Base-by-base conservation (phyloP, 768 basidiomycete species). In the Daedaleopsis nitida region DNA sequence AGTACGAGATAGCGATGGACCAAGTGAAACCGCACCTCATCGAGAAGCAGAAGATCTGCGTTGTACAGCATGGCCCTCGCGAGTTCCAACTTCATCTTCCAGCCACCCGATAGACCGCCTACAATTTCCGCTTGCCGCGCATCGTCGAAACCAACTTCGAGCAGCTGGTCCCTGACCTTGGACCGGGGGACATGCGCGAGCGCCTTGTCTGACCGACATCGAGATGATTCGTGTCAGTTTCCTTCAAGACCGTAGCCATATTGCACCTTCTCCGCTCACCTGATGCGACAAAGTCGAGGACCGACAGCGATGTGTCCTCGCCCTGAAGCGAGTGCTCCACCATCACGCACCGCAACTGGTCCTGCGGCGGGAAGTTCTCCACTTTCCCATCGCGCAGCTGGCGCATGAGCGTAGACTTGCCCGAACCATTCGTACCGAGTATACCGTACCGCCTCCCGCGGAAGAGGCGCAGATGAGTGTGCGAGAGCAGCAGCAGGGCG, bases 61-160 rank as follows among this genome's bases (percentile, higher is more conserved):
- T 96, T 94, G 79, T 96, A 96, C 53, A 98, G 79, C 94, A 98
- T 98, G 13, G 96, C 96, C 66, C 96, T 81, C 9, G 94, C 94
- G 43, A 98, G 83, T 73, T 98, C 96, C 55, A 98, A 84, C 76
- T 97, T 97, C 96, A 98, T 98, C 80, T 98, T 98, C 96, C 96
- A 98, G 45, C 96, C 96, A 69, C 96, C 96, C 14, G 95, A 97
- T 62, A 98, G 80, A 44, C 92, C 89, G 51, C 91, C 94, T 62
- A 98, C 95, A 54, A 84, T 78, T 68, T 96, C 92, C 43, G 83
- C 77, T 77, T 98, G 96, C 60, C 92, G 83, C 50, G 79, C 82
- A 66, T 91, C 92, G 69, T 94, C 90, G 72, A 98, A 98, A 53
- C 96, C 96, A 55, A 98, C 95, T 69, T 91, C 93, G 12, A 81